Base-by-base conservation (phyloP, 495 filamentous ascomycete species). In the Haplographium delicatum region DNA sequence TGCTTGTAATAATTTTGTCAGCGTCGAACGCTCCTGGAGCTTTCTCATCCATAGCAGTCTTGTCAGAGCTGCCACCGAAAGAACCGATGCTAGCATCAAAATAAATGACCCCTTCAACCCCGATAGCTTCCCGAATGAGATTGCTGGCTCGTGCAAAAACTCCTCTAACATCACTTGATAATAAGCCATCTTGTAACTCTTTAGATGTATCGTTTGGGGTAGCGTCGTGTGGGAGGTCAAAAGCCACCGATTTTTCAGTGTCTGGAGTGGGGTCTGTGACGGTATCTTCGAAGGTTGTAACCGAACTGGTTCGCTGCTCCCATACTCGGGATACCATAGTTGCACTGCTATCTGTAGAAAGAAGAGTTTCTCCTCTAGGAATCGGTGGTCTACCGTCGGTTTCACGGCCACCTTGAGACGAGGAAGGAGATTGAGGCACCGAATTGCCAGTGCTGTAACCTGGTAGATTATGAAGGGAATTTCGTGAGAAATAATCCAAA, bases 31-130 rank as follows among this genome's bases (percentile, higher is more conserved):
- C 26, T 15, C 53, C 50, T 25, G 56, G 52, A 2, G 51, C 52
- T 30, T 59, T 59, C 27, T 56, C 55, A 10, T 58, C 55, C 44
- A 56, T 58, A 24, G 44, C 45, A 19, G 33, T 33, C 48, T 47
- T 52, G 1, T 51, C 56, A 16, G 59, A 46, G 27, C 56, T 48
- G 1, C 52, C 56, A 27, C 59, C 56, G 53, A 62, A 59, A 15
- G 56, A 51, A 2, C 61, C 62, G 2, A 68, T 52, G 19, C 66
- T 67, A 0, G 75, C 74, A 60, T 80, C 75, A 6, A 75, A 57
- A 42, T 75, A 80, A 2, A 75, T 45, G 1, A 73, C 70, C 0
- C 76, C 78, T n/a, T 78, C 75, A 0, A 70, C 69, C 9, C 70
- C 70, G 26, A 78, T 68, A 1, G 73, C 68, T 50, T 79, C 71